Base-by-base conservation (phyloP, 495 filamentous ascomycete genomes). In the Penicillium dipodomyicola region DNA sequence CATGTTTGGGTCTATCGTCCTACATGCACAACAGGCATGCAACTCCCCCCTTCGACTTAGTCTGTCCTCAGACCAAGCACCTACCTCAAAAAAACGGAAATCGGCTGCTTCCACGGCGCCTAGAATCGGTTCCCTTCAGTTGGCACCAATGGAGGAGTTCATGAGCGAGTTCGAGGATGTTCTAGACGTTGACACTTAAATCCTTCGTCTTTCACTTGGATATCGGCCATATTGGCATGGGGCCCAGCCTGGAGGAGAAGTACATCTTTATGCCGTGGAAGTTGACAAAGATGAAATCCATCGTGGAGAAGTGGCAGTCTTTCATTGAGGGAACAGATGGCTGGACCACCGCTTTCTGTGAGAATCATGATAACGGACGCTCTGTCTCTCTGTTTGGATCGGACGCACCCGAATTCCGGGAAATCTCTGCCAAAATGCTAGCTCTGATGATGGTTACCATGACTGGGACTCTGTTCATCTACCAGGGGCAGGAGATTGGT, bases 401-500 rank as follows among this genome's bases (percentile, higher is more conserved):
- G 5, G 77, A 82, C 56, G 56, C 59, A 11, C 76, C 76, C 0
- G 64, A 74, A 35, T 61, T 60, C 19, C 73, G 82, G 23, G 67
- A 68, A 20, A 33, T 63, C 0, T 70, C 71, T 10, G 82, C 80
- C 1, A 89, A 88, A 62, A 74, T 84, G 63, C 68, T 88, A 6
- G 77, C 81, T 0, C 63, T 85, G 30, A 73, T 84, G 72, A 68
- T 81, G 61, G 64, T 71, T 27, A 69, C 79, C 5, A 59, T 87
- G 52, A 79, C 77, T 0, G 87, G 86, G 1, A 88, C 85, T 0
- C 63, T 87, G n/a, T 89, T 84, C 64, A 52, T 88, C 19, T 88
- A 86, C 58, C 85, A 89, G 54, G 87, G 87, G 1, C 83, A 90
- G 61, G 86, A 90, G 53, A 76, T 89, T 39, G 87, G 85, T 5